These are phyloP conservation scores for Pseudogymnoascus sp. DNA, from an alignment of 2,329 filamentous ascomycete genomes.

Conservation along the genomic window DNA sequence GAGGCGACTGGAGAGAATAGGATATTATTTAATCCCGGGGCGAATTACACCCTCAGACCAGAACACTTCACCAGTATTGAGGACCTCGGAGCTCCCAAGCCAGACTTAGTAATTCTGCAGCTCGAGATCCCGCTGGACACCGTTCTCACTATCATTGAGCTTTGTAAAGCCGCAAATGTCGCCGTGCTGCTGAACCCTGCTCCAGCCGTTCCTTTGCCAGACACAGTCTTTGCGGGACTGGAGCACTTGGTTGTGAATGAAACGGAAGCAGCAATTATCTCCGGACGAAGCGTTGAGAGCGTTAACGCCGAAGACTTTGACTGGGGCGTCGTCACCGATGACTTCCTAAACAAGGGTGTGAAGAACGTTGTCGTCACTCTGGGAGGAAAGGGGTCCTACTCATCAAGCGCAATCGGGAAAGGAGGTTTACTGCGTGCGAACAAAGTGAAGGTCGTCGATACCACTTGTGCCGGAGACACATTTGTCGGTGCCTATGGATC, in stretches of 20 bases:
- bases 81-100: slow-evolving; percentile 34
- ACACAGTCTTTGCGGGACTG: slow-evolving; percentile 56
- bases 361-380: slow-evolving; percentile 75
- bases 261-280: slow-evolving; percentile 73
- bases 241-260: slow-evolving; percentile 84
- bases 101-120: slow-evolving; percentile 65
- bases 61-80: slow-evolving; percentile 31
- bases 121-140: slow-evolving; percentile 66
- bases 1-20: slow-evolving; percentile 65
- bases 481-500: slow-evolving; percentile 86
- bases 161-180: slow-evolving; percentile 41
- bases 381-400: slow-evolving; percentile 71
- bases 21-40: slow-evolving; percentile 65
- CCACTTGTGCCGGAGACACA: slow-evolving; percentile 88
- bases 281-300: slow-evolving; percentile 36
- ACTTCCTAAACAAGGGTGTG: slow-evolving; percentile 64
- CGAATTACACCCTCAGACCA: slow-evolving; percentile 48
- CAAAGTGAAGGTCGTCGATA: slow-evolving; percentile 77
- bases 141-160: slow-evolving; percentile 51
- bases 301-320: slow-evolving; percentile 40
- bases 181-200: slow-evolving; percentile 79
- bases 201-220: slow-evolving; percentile 61
- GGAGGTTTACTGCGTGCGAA: slow-evolving; percentile 51
- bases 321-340: slow-evolving; percentile 37
- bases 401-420: slow-evolving; percentile 40